phyloP scores from a whole-genome alignment of 768 basidiomycete genomes.

The Macrolepiota albuminosa region DNA sequence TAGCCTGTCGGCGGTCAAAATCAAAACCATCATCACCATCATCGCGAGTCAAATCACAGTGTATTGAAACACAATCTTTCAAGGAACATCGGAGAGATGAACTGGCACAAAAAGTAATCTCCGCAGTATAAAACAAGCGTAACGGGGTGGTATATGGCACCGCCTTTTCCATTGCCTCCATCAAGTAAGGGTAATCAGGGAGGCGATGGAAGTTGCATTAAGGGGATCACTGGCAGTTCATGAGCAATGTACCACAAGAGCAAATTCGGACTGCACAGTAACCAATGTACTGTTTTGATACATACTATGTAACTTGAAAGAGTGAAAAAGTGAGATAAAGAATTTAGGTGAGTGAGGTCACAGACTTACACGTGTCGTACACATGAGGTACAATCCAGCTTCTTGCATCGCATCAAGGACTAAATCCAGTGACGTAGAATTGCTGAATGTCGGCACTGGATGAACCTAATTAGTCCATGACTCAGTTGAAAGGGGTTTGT shows the following conservation, averaged over 20 bases:
- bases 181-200: constrained; percentile 57
- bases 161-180: constrained; percentile 41
- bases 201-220: constrained; percentile 48
- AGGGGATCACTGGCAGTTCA: constrained; percentile 66
- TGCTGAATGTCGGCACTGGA: constrained; percentile 62
- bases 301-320: constrained; percentile 30
- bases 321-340: not conserved
- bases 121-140: constrained; percentile 62
- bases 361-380: constrained; percentile 74
- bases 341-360: constrained; percentile 1
- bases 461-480: constrained; percentile 48
- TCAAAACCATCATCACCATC: no score
- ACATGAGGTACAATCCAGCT: constrained; percentile 60
- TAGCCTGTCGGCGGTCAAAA: no score
- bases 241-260: constrained; percentile 72
- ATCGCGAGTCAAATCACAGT: constrained; percentile 18
- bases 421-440: constrained; percentile 49
- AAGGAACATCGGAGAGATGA: not conserved
- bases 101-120: constrained; percentile 55
- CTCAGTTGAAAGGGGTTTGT: not conserved
- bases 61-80: not conserved
- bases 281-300: constrained; percentile 65
- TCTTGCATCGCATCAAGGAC: constrained; percentile 71
- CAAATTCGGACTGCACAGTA: constrained; percentile 62
- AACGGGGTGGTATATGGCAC: constrained; percentile 60